A percentile compares a stretch with the other conserved stretches of the same genome.
These are phyloP conservation scores for Penicillium psychrofluorescens DNA, from an alignment of 495 filamentous ascomycete genomes.

Conservation along the genomic window DNA sequence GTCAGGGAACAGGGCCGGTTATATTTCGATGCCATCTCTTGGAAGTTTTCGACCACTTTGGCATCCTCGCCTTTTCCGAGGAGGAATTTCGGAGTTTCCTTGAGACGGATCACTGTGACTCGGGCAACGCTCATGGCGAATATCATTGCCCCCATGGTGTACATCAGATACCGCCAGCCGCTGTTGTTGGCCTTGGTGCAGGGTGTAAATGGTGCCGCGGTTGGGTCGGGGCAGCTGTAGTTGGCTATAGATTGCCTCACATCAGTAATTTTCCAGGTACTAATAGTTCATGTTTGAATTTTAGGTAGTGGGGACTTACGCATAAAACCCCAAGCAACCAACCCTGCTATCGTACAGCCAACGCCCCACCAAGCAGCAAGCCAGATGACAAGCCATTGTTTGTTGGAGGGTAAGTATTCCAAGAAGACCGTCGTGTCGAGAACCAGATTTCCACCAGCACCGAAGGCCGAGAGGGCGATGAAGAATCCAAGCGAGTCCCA, in stretches of 20 bases:
- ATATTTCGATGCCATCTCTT: conserved; percentile 45
- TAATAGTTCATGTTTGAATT: no score
- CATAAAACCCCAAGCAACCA: conserved; percentile 45
- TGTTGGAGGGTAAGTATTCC: conserved; percentile 43
- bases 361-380: conserved; percentile 48
- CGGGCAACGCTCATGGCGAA: conserved; percentile 55
- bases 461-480: conserved; percentile 34
- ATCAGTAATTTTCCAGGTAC: no score
- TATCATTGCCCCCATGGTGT: conserved; percentile 59
- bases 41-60: conserved; percentile 57
- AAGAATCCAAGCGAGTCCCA: conserved; percentile 30
- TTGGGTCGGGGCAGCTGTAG: no score
- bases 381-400: conserved; percentile 37
- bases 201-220: conserved; percentile 20
- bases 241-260: no score
- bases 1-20: no score
- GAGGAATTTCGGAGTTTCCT: conserved; percentile 68
- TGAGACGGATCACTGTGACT: conserved; percentile 43
- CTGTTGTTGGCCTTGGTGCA: conserved; percentile 53
- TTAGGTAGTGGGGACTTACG: conserved; percentile 34
- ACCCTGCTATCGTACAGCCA: conserved; percentile 39
- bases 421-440: conserved; percentile 44
- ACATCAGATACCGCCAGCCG: conserved; percentile 70
- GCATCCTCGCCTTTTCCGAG: conserved; percentile 58
- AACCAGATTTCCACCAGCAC: conserved; percentile 45